Percentiles rank a stretch among this genome's conserved stretches.
Evolutionary conservation across 2,329 filamentous ascomycete species (phyloP).

Genomic region (Trichoderma semiorbis): DNA sequence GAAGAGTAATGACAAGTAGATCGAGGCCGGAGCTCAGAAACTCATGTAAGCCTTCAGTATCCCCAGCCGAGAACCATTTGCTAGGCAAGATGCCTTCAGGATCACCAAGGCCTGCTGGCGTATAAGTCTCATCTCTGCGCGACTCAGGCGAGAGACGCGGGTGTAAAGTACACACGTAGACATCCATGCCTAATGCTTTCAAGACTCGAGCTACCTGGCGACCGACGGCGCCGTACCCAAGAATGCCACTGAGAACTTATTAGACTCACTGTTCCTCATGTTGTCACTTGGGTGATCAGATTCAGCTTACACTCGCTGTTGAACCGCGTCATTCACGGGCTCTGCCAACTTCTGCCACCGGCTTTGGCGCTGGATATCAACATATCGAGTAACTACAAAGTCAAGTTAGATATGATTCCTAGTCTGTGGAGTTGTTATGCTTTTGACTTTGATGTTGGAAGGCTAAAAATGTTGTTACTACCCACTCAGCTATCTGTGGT

Average conservation of each 20-base stretch:
- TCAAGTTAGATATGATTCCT: not conserved
- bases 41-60: slow-evolving; percentile 42
- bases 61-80: slow-evolving; percentile 49
- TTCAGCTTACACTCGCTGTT: slow-evolving; percentile 45
- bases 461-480: slow-evolving; percentile 49
- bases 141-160: slow-evolving; percentile 65
- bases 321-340: slow-evolving; percentile 42
- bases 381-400: slow-evolving; percentile 22
- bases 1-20: slow-evolving; percentile 49
- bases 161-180: slow-evolving; percentile 72
- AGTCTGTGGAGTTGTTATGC: not conserved
- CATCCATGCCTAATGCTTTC: slow-evolving; percentile 64
- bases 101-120: slow-evolving; percentile 63
- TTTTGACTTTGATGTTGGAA: not conserved
- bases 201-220: slow-evolving; percentile 55
- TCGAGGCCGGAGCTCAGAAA: slow-evolving; percentile 52
- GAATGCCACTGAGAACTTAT: slow-evolving; percentile 40
- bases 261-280: not conserved
- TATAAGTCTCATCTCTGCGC: slow-evolving; percentile 60
- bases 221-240: slow-evolving; percentile 55
- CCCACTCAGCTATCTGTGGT: slow-evolving; percentile 57
- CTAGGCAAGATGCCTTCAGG: slow-evolving; percentile 46
- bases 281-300: too few relatives aligned
- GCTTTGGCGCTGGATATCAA: slow-evolving; percentile 32
- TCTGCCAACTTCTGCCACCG: slow-evolving; percentile 40